Evolutionary conservation across 257 asterid genomes (phyloP).

Genomic region (Leptodermis oblonga): DNA sequence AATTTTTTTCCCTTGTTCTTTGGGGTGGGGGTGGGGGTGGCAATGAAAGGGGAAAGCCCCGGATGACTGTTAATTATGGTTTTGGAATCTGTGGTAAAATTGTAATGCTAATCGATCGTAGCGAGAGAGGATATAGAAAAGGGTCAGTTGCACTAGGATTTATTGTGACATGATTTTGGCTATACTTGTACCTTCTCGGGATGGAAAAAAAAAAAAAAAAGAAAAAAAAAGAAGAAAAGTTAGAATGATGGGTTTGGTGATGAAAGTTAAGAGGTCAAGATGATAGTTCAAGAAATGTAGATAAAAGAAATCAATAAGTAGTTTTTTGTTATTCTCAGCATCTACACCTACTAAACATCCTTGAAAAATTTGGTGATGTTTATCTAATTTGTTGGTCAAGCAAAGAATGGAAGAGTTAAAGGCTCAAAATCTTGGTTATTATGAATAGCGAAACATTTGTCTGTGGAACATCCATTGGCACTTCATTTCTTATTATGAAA

Average conservation of each 20-base stretch:
- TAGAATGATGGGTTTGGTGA: neutral
- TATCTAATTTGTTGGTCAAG: neutral
- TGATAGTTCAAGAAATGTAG: neutral
- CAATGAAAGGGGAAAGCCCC: neutral
- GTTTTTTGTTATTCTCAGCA: neutral
- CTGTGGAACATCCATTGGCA: too few species aligned
- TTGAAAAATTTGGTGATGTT: too few species aligned
- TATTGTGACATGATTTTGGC: neutral
- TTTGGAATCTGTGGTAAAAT: neutral
- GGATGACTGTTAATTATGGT: neutral
- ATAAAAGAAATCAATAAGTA: neutral
- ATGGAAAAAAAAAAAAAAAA: too few species aligned
- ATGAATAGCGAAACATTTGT: neutral
- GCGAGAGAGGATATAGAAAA: neutral
- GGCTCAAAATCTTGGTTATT: neutral
- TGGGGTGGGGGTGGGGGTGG: too few species aligned
- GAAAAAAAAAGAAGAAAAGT: too few species aligned
- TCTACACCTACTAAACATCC: too few species aligned
- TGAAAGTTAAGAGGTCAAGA: neutral
- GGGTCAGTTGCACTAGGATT: neutral
- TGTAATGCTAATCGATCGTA: neutral
- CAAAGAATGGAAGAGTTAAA: neutral
- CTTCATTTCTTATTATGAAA: too few species aligned
- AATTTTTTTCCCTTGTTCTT: neutral
- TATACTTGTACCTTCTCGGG: neutral